Conservation (phyloP, 176 grass and related monocot genomes). For the Oropetium thomaeum region DNA sequence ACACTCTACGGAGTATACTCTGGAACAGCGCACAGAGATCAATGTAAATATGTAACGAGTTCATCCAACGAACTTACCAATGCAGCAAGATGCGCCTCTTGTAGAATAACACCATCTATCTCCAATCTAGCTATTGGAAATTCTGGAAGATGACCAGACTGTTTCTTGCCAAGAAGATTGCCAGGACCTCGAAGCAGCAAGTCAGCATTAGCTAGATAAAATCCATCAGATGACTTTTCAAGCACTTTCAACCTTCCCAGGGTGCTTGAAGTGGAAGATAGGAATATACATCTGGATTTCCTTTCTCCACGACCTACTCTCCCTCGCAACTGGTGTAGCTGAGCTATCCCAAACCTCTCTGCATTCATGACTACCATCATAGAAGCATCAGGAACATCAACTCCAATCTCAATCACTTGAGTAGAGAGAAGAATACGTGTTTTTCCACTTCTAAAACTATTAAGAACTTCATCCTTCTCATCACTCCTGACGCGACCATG, state of each 20-base stretch:
- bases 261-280: slow-evolving; percentile 53
- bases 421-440: slow-evolving; percentile 76
- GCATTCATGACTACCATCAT: slow-evolving; percentile 97
- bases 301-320: slow-evolving; percentile 68
- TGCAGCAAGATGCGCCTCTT: slow-evolving; percentile 80
- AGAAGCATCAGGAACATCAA: slow-evolving; percentile 88
- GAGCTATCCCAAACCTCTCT: slow-evolving; percentile 87
- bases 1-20: neutral
- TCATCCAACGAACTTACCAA: slow-evolving; percentile 42
- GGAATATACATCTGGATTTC: slow-evolving; percentile 82
- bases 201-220: slow-evolving; percentile 85
- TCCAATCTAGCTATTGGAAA: slow-evolving; percentile 96
- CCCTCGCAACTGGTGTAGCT: slow-evolving; percentile 91
- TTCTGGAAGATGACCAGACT: slow-evolving; percentile 91
- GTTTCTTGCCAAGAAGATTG: slow-evolving; percentile 84
- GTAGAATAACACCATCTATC: slow-evolving; percentile 79
- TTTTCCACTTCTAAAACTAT: slow-evolving; percentile 73
- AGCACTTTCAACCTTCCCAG: slow-evolving; percentile 72
- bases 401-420: slow-evolving; percentile 90
- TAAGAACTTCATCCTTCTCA: slow-evolving; percentile 74
- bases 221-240: slow-evolving; percentile 75
- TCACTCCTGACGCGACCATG: slow-evolving; percentile 76
- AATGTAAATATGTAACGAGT: neutral
- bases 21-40: neutral
- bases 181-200: slow-evolving; percentile 82